Evolutionary conservation across 768 basidiomycete genomes (phyloP).

Genomic region (Trametes elegans): DNA sequence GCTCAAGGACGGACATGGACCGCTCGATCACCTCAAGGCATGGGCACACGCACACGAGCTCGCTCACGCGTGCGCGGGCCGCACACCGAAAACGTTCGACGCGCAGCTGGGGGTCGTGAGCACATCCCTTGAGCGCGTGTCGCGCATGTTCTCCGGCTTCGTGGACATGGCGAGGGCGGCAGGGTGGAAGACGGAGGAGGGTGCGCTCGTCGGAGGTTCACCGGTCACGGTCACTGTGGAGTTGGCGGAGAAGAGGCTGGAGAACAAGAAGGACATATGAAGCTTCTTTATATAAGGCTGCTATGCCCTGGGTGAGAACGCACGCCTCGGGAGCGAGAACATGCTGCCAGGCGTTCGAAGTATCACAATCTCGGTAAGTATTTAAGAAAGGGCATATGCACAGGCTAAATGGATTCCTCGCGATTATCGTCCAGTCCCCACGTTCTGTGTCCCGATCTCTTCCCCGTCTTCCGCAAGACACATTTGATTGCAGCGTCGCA

Average conservation of each 20-base stretch:
- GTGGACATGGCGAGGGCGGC: conserved; percentile 12
- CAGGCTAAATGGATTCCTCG: too few relatives aligned
- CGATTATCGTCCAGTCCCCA: too few relatives aligned
- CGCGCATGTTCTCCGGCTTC: conserved; percentile 20
- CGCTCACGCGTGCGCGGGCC: not conserved
- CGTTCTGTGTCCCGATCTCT: too few relatives aligned
- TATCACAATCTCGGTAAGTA: too few relatives aligned
- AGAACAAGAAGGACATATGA: conserved; percentile 13
- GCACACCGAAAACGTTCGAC: not conserved
- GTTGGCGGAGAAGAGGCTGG: not conserved
- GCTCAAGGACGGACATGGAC: conserved; percentile 49
- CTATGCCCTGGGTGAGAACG: not conserved
- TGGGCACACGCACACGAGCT: conserved; percentile 41
- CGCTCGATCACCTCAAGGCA: conserved; percentile 51
- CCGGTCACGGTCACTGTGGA: conserved; percentile 20
- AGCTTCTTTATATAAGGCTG: not conserved
- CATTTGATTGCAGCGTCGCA: too few relatives aligned
- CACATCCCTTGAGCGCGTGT: conserved; percentile 5
- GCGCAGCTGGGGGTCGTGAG: conserved; percentile 15
- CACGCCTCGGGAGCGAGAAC: too few relatives aligned
- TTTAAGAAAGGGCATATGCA: too few relatives aligned
- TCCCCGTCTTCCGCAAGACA: too few relatives aligned
- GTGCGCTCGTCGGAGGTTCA: conserved; percentile 23
- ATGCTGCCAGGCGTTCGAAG: too few relatives aligned
- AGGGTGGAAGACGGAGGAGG: conserved; percentile 29